Conservation (phyloP, 148 eudicot species). For the Vaccinium macrocarpon region DNA sequence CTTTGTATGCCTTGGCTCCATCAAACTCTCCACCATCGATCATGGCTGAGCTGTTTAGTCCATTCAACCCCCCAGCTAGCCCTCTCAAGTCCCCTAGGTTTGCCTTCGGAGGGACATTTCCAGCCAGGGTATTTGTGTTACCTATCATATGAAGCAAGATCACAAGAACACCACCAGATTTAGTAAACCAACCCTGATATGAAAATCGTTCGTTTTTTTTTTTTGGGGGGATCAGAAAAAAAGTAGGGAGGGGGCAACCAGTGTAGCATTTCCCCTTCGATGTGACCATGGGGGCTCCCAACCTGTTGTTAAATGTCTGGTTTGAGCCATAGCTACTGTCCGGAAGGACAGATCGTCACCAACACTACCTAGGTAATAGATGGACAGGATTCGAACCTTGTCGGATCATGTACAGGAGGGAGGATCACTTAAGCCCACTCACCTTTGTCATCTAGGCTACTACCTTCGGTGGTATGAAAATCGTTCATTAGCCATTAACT, state of each 20-base stretch:
- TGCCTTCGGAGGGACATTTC: slow-evolving; percentile 96
- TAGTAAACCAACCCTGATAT: not conserved
- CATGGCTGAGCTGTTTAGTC: slow-evolving; percentile 77
- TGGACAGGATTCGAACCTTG: no score
- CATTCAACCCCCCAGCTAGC: slow-evolving; percentile 68
- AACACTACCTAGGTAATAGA: no score
- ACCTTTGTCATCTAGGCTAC: no score
- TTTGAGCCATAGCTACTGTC: no score
- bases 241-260: no score
- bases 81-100: slow-evolving; percentile 89
- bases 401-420: no score
- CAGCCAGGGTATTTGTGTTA: slow-evolving; percentile 95
- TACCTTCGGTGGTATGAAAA: not conserved
- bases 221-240: no score
- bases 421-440: no score
- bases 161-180: not conserved
- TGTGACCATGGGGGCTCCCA: no score
- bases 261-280: no score
- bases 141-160: slow-evolving; percentile 35
- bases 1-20: slow-evolving; percentile 98
- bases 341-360: no score
- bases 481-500: not conserved
- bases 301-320: no score
- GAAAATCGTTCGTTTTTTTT: not conserved
- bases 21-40: slow-evolving; percentile 92